Evolutionary conservation across 345 rosid species (phyloP).

Genomic region (Linum tenue): DNA sequence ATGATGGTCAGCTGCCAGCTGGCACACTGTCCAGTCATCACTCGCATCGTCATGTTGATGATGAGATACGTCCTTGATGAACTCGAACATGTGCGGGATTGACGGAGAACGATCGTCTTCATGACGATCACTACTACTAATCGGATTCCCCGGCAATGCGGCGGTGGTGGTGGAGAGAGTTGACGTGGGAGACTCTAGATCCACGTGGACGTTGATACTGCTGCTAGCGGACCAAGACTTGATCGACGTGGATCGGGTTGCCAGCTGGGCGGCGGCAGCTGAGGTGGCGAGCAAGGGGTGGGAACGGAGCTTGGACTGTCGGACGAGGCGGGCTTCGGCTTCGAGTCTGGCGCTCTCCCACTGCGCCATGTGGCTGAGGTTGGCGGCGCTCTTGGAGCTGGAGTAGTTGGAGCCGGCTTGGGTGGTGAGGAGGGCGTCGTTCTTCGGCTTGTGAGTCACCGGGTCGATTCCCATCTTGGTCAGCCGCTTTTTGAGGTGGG

Average conservation of each 20-base stretch:
- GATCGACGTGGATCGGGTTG: not conserved
- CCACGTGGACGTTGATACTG: too few relatives aligned
- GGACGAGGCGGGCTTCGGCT: constrained; percentile 18
- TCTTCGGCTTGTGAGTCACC: constrained; percentile 4
- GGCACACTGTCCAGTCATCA: not conserved
- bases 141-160: too few relatives aligned
- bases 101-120: too few relatives aligned
- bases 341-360: constrained; percentile 33
- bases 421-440: not conserved
- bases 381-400: not conserved
- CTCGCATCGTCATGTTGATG: not conserved
- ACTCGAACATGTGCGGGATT: too few relatives aligned
- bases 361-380: constrained; percentile 30
- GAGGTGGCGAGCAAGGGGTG: not conserved
- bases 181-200: too few relatives aligned
- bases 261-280: not conserved
- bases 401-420: not conserved
- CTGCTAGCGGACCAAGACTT: too few relatives aligned
- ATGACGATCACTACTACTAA: too few relatives aligned
- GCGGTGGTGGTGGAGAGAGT: too few relatives aligned
- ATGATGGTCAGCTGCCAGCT: not conserved
- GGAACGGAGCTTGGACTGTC: not conserved
- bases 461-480: constrained; percentile 3
- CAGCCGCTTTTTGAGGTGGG: constrained; percentile 1
- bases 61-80: not conserved